Conservation (phyloP, 495 filamentous ascomycete species). For the Lentithecium fluviatile region DNA sequence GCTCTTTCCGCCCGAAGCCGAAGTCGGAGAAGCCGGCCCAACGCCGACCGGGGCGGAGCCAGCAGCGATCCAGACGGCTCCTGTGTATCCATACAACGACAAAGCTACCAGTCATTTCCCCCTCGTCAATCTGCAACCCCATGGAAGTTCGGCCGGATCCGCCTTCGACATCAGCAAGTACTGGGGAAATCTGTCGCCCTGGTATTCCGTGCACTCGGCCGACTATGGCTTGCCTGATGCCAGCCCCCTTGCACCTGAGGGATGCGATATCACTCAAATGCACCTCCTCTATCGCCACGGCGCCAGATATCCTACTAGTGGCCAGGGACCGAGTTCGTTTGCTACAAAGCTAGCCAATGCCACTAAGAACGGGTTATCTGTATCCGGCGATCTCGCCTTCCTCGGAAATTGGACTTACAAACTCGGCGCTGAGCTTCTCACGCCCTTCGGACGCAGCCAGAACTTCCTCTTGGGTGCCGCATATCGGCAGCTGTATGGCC, state of each 20-base stretch:
- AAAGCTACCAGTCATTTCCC: background rate
- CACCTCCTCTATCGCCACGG: conserved; percentile 29
- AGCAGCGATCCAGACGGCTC: conserved; percentile 5
- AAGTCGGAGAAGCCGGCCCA: conserved; percentile 5
- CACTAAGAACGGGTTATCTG: conserved; percentile 5
- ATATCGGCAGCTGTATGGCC: conserved; percentile 50
- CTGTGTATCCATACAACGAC: conserved; percentile 1
- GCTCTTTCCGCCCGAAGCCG: conserved; percentile 11
- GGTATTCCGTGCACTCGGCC: conserved; percentile 4
- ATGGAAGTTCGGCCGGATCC: background rate
- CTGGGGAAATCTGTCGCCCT: conserved; percentile 14
- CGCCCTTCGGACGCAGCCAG: conserved; percentile 41
- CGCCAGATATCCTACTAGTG: conserved; percentile 26
- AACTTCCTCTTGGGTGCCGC: conserved; percentile 58
- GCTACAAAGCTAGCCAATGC: conserved; percentile 18
- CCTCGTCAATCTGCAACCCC: background rate
- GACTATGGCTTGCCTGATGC: conserved; percentile 16
- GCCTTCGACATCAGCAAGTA: conserved; percentile 10
- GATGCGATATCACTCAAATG: conserved; percentile 21
- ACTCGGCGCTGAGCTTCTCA: conserved; percentile 30
- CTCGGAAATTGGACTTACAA: conserved; percentile 25
- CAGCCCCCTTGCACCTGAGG: conserved; percentile 21
- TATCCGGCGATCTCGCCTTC: conserved; percentile 24
- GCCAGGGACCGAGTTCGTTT: conserved; percentile 13
- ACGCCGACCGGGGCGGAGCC: conserved; percentile 11